These are phyloP conservation scores for Yamadazyma buinensis DNA, from an alignment of 1,139 yeast genomes.

Conservation along the genomic window DNA sequence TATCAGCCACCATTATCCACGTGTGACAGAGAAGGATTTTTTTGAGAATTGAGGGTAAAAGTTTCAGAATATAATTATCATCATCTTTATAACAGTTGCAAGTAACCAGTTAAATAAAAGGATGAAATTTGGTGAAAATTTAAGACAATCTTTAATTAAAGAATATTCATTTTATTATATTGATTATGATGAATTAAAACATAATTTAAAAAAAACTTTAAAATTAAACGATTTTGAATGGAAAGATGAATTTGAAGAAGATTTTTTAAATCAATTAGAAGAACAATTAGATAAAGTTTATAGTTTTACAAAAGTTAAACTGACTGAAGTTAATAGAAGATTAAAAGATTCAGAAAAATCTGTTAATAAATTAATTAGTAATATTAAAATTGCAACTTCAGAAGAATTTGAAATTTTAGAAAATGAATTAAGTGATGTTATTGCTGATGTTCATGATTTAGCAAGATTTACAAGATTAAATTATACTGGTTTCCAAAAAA, in stretches of 20 bases:
- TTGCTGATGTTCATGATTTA: conserved; percentile 95
- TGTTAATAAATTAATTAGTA: conserved; percentile 57
- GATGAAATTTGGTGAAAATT: conserved; percentile 81
- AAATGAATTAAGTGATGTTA: conserved; percentile 86
- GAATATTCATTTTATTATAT: conserved; percentile 90
- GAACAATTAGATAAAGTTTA: conserved; percentile 85
- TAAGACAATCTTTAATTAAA: conserved; percentile 67
- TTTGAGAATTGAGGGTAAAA: too few relatives aligned
- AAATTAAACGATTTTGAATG: conserved; percentile 53
- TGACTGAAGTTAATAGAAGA: conserved; percentile 77
- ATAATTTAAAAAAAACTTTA: conserved; percentile 67
- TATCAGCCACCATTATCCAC: too few relatives aligned
- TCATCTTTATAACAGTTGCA: neutral
- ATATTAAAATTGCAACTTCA: conserved; percentile 48
- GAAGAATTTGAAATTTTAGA: conserved; percentile 89
- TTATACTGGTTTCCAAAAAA: conserved; percentile 95
- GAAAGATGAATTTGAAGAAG: conserved; percentile 77
- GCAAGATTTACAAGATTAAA: conserved; percentile 90
- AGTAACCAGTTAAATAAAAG: neutral
- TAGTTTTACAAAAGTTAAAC: conserved; percentile 83
- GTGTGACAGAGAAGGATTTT: too few relatives aligned
- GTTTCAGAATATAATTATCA: too few relatives aligned
- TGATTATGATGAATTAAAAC: conserved; percentile 84
- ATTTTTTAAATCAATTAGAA: conserved; percentile 70
- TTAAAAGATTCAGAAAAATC: conserved; percentile 74